Evolutionary conservation across 305 asterid species (phyloP).

Genomic region (Rubia balearica): DNA sequence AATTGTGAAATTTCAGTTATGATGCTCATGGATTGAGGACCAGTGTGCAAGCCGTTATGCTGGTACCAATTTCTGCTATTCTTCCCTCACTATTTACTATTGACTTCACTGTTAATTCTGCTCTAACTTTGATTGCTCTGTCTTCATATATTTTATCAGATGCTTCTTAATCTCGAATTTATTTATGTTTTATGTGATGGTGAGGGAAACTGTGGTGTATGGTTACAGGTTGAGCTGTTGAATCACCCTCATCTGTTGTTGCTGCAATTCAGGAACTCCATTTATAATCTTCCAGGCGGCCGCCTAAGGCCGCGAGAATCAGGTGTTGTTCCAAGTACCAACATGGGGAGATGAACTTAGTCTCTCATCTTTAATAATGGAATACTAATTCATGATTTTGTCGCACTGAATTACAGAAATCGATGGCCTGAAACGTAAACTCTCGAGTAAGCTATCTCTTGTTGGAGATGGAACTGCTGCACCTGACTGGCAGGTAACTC

Average conservation of each 20-base stretch:
- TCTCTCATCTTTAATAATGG: not conserved
- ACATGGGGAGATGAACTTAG: not conserved
- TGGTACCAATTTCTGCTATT: constrained; percentile 41
- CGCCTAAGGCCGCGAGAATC: constrained; percentile 76
- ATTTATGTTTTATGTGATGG: not conserved
- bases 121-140: no score
- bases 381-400: not conserved
- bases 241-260: constrained; percentile 77
- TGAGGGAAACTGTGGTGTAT: constrained; percentile 4
- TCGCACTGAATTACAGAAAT: constrained; percentile 35
- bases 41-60: constrained; percentile 65
- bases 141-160: no score
- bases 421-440: constrained; percentile 76
- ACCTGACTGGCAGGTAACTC: constrained; percentile 68
- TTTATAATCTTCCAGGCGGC: constrained; percentile 82
- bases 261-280: constrained; percentile 63
- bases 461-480: constrained; percentile 44
- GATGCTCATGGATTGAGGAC: constrained; percentile 67
- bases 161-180: not conserved
- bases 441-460: constrained; percentile 57
- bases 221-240: constrained; percentile 68
- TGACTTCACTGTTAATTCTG: not conserved
- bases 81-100: not conserved
- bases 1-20: constrained; percentile 56
- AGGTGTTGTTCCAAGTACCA: constrained; percentile 23